Base-by-base conservation (phyloP, 2,329 filamentous ascomycete genomes). In the Aureobasidium subglaciale region DNA sequence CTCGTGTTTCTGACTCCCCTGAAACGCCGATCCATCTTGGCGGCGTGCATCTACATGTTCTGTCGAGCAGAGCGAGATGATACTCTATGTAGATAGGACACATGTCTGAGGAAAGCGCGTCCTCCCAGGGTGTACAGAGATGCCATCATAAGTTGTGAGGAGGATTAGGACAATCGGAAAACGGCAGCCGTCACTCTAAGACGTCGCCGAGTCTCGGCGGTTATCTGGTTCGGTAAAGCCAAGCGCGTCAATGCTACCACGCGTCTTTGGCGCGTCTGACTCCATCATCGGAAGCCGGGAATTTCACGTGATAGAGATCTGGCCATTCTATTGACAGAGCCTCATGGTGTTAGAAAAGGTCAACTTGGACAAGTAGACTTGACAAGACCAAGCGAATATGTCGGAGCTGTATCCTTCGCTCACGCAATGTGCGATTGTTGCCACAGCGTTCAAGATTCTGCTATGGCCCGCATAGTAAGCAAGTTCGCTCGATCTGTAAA, bases 391-490 rank as follows among this genome's bases (percentile, higher is more conserved):
- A 6, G 30, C 30, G 16, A 54, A 7, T 66, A 95, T 95, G 90
- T 79, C 84, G 67, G 88, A 92, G 61, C 73, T 84, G 55, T 90
- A 91, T 70, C 93, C 93, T 56, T 88, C 91, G n/a, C 79, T 97
- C 71, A 77, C 83, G 70, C 91, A 96, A 76, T 91, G 87, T 77
- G 89, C 90, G 63, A 74, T 95, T 63, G 85, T 95, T 62, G 87
- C 91, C 56, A 86, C 88, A 22, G 90, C 90, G 30, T 83, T 97
- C 71, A 97, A 97, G 75, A 78, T 96, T 59, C 83, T 97, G 58
- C 79, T 97, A 56, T 93, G 96, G 72, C 92, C 92, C 27, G 88
- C 92, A 63, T 97, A 97, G 91, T 96, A 79, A 69, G 88, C 82
- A 38, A 58, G 24, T 25, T 27, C 34, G 30, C 20, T 13, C 20